These are phyloP conservation scores for Pythium rishiriense DNA, from an alignment of 352 stramenopile genomes.

Conservation along the genomic window DNA sequence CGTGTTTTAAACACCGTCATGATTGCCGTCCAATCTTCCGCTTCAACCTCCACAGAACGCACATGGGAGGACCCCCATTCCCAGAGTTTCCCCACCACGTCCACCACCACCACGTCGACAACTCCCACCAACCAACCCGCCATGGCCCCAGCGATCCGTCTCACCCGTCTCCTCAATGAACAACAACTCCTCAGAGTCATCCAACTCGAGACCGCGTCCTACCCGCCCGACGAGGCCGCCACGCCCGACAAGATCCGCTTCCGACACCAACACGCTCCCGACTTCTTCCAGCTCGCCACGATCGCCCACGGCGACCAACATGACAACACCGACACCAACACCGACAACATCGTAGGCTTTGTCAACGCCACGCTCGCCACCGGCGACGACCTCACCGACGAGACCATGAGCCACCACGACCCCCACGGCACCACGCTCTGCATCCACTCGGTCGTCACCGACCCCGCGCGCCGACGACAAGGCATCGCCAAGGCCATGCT, in stretches of 20 bases:
- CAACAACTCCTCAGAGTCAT: constrained; percentile 43
- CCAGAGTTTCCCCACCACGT: no score
- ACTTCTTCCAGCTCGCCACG: constrained; percentile 63
- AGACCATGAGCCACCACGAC: constrained; percentile 82
- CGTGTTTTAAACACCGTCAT: constrained; percentile 16
- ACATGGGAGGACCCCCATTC: not conserved
- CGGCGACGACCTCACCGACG: constrained; percentile 55
- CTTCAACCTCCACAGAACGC: constrained; percentile 21
- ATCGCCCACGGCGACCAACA: not conserved
- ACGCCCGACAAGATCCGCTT: constrained; percentile 79
- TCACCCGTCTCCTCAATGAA: constrained; percentile 16
- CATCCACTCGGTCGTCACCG: constrained; percentile 86
- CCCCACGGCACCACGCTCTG: constrained; percentile 70
- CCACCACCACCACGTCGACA: not conserved
- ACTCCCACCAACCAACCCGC: not conserved
- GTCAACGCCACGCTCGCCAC: constrained; percentile 82
- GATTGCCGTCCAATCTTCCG: constrained; percentile 1
- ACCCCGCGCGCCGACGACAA: constrained; percentile 58
- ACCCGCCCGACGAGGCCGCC: constrained; percentile 87
- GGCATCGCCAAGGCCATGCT: constrained; percentile 84
- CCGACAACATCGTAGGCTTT: constrained; percentile 79
- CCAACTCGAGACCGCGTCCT: constrained; percentile 61
- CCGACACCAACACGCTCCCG: constrained; percentile 75
- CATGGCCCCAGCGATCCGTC: constrained; percentile 14
- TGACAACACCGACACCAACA: not conserved